Conservation (phyloP, 1,284 basidiomycete species). For the Dichomitus squalens region DNA sequence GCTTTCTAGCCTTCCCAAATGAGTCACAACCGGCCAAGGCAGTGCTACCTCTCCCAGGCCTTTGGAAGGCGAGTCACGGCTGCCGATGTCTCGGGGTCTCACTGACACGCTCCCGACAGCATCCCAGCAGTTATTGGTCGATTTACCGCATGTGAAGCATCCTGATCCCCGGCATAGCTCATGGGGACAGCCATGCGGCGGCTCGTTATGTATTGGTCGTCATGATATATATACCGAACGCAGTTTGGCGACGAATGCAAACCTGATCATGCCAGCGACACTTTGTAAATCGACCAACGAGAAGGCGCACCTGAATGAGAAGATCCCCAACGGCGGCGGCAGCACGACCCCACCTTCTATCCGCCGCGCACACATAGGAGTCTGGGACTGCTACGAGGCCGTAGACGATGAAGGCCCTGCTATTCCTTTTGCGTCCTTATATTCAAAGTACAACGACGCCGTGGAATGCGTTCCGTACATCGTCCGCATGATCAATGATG, state of each 20-base stretch:
- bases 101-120: no score
- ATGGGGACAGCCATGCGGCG: not conserved
- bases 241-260: not conserved
- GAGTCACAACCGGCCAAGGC: not conserved
- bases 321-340: not conserved
- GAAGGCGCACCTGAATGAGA: not conserved
- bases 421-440: constrained; percentile 41
- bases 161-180: not conserved
- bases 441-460: constrained; percentile 52
- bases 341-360: constrained; percentile 28
- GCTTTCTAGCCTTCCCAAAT: not conserved
- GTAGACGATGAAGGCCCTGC: constrained; percentile 38
- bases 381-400: constrained; percentile 78
- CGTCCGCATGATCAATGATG: constrained; percentile 66
- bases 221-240: not conserved
- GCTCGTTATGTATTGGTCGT: not conserved
- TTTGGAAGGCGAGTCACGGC: no score
- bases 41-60: not conserved
- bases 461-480: constrained; percentile 58
- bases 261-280: not conserved
- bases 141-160: not conserved
- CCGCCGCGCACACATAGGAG: constrained; percentile 61
- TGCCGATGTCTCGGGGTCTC: no score
- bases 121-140: not conserved
- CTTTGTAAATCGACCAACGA: not conserved